Evolutionary conservation across 768 basidiomycete genomes (phyloP), one percentile per base, ranked within the genome.

Genomic region (Pholiota microspora): DNA sequence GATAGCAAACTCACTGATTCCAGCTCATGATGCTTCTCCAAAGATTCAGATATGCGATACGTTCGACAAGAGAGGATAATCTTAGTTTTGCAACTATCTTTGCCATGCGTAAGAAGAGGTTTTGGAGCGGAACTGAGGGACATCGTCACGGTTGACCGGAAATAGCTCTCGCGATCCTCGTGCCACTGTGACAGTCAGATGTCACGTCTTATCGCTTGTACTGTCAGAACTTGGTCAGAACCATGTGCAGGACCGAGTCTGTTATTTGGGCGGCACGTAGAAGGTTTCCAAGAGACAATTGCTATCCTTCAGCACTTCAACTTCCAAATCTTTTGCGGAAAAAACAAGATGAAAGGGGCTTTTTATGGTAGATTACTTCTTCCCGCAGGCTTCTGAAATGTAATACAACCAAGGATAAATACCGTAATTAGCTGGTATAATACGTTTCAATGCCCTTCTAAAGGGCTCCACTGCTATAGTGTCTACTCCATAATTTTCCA

Each of bases 1-100:
- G 44, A 52, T 51, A 52, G 52, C 40, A 45, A 53, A 24, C 45
- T 34, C 36, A 55, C 48, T 49, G 38, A 44, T 51, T 28, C 34
- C 25, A 51, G 35, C 25, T 28, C 28, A 12, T 51, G 40, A 24
- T 34, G 23, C 29, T 42, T 51, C 51, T 45, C 40, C 40, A 24
- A 51, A 31, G 27, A 29, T 23, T 44, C 23, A 13, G 23, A 27
- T 27, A n/a, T 50, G 34, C 10, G 35, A 13, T 38, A n/a, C 36
- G 23, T 50, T 36, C 18, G 32, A 49, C 35, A 36, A 36, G 35
- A 16, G 35, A 35, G 34, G 4, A 25, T 50, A 50, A 35, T 32
- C 35, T 50, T 50, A 50, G 49, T 21, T 38, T 7, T n/a, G 21
- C 9, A 18, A 9, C 31, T 50, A 50, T 50, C 36, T 36, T 50